phyloP scores from a whole-genome alignment of 495 filamentous ascomycete genomes.

The Lindgomyces ingoldianus region DNA sequence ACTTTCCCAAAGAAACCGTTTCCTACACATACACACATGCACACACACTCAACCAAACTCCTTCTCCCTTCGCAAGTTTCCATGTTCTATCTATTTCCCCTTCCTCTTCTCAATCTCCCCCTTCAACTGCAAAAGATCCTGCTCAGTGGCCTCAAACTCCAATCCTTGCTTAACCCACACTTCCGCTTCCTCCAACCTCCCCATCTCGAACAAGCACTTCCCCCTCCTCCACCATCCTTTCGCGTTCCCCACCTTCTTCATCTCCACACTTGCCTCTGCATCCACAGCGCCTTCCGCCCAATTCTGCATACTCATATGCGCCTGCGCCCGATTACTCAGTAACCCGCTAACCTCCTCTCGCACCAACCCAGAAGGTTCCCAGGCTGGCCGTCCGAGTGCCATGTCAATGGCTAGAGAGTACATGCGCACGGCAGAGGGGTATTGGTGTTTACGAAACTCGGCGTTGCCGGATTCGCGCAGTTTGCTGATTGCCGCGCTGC shows the following conservation, averaged over 20 bases:
- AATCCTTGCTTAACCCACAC: slow-evolving; percentile 70
- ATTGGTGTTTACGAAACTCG: slow-evolving; percentile 72
- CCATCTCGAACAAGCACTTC: slow-evolving; percentile 87
- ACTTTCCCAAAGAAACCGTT: background rate
- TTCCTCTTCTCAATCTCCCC: slow-evolving; percentile 63
- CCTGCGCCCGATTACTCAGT: slow-evolving; percentile 87
- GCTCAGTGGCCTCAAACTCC: slow-evolving; percentile 79
- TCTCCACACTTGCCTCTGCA: slow-evolving; percentile 85
- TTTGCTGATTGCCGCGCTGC: slow-evolving; percentile 75
- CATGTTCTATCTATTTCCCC: slow-evolving; percentile 1
- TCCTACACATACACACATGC: background rate
- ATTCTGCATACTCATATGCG: slow-evolving; percentile 71
- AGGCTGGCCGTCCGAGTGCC: slow-evolving; percentile 75
- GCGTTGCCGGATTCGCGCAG: slow-evolving; percentile 85
- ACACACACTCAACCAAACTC: background rate
- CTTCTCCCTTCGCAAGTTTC: background rate
- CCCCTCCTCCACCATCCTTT: slow-evolving; percentile 93
- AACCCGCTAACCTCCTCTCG: slow-evolving; percentile 78
- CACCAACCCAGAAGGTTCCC: slow-evolving; percentile 82
- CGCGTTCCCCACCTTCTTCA: slow-evolving; percentile 79
- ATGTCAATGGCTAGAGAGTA: slow-evolving; percentile 86
- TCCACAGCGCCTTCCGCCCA: slow-evolving; percentile 85
- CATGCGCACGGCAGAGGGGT: slow-evolving; percentile 73
- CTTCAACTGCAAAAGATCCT: slow-evolving; percentile 67
- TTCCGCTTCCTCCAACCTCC: slow-evolving; percentile 75